phyloP scores from a whole-genome alignment of 1,284 basidiomycete genomes.

The Inonotus obliquus region DNA sequence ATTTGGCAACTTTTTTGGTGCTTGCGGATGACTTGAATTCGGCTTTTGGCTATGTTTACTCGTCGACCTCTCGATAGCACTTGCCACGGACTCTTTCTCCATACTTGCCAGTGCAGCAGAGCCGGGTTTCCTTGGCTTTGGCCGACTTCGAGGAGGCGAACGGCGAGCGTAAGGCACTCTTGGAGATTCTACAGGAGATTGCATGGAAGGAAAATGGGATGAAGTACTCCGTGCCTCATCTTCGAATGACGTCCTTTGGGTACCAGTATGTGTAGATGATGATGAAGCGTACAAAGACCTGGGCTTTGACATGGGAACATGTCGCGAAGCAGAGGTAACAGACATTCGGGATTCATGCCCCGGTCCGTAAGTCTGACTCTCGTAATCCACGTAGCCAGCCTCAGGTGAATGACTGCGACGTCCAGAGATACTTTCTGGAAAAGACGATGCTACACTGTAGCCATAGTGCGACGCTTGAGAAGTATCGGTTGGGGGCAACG shows the following conservation, averaged over 20 bases:
- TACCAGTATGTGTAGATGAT: background rate
- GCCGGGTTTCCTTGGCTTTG: conserved; percentile 18
- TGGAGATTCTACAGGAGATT: background rate
- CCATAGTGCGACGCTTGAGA: background rate
- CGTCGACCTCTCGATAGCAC: conserved; percentile 3
- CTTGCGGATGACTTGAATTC: background rate
- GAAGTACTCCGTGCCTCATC: background rate
- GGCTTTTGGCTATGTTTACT: background rate
- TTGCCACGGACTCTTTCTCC: conserved; percentile 15
- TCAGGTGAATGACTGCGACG: background rate
- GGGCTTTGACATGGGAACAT: background rate
- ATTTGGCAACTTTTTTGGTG: conserved; percentile 2
- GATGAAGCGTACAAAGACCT: background rate
- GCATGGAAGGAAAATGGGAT: background rate
- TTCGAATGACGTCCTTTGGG: background rate
- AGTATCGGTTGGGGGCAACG: background rate
- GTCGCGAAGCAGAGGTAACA: background rate
- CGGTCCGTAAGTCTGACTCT: background rate
- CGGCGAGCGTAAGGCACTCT: background rate
- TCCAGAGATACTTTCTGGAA: background rate
- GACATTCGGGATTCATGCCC: background rate
- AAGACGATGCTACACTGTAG: background rate
- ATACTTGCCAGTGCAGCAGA: conserved; percentile 13
- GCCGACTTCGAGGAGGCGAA: conserved; percentile 17
- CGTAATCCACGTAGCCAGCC: background rate